Percentiles rank a stretch among this genome's conserved stretches.
Evolutionary conservation across 768 basidiomycete genomes (phyloP).

Genomic region (Nidularia pulvinata): DNA sequence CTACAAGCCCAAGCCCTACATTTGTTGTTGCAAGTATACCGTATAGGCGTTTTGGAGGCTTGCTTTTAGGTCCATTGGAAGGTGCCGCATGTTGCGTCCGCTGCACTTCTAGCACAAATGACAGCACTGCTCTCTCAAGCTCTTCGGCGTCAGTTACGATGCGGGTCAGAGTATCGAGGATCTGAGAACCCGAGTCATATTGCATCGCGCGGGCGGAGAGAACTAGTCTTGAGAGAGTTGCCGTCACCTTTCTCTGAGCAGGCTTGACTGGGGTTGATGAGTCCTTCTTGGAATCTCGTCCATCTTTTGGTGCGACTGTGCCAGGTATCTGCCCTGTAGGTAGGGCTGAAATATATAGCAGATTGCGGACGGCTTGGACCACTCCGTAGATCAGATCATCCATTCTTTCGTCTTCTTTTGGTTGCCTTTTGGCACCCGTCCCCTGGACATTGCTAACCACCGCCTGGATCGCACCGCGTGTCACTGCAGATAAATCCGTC

Average conservation of each 20-base stretch:
- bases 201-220: conserved; percentile 90
- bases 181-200: conserved; percentile 68
- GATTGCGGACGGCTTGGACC: conserved; percentile 74
- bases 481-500: conserved; percentile 58
- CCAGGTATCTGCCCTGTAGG: conserved; percentile 62
- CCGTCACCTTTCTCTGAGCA: conserved; percentile 83
- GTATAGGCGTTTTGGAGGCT: conserved; percentile 51
- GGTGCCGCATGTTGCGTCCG: conserved; percentile 37
- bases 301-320: conserved; percentile 48
- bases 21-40: conserved; percentile 63
- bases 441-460: conserved; percentile 62
- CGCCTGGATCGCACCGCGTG: conserved; percentile 59
- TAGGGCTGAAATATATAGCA: conserved; percentile 68
- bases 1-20: conserved; percentile 77
- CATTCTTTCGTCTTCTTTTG: conserved; percentile 57
- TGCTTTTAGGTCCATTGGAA: conserved; percentile 18
- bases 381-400: conserved; percentile 62
- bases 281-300: conserved; percentile 39
- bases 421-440: conserved; percentile 36
- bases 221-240: conserved; percentile 87
- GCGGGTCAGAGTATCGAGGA: conserved; percentile 63
- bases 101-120: conserved; percentile 74
- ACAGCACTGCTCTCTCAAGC: conserved; percentile 67
- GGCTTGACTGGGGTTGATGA: conserved; percentile 70
- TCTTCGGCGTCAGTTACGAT: conserved; percentile 79